Evolutionary conservation across 2,329 filamentous ascomycete species (phyloP).

Genomic region (Claviceps paspali): DNA sequence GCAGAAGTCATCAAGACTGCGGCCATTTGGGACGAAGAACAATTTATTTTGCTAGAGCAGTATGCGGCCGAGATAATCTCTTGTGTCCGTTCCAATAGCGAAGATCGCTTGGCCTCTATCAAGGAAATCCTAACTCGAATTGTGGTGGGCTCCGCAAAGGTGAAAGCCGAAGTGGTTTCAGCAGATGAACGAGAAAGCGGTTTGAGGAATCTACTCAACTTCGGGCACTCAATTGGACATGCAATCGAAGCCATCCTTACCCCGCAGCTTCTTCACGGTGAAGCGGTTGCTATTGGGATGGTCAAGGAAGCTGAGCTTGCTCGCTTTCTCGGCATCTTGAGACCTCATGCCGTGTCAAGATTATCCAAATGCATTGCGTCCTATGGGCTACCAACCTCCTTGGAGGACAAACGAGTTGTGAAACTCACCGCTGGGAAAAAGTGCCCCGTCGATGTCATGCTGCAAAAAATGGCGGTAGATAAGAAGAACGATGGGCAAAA

Average conservation of each 20-base stretch:
- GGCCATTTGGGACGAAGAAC: constrained; percentile 82
- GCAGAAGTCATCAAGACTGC: constrained; percentile 96
- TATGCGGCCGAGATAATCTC: constrained; percentile 61
- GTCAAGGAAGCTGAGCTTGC: constrained; percentile 93
- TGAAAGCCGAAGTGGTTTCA: constrained; percentile 91
- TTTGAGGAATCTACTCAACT: constrained; percentile 86
- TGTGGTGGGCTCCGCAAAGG: constrained; percentile 76
- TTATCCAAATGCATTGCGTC: constrained; percentile 88
- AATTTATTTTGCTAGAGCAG: constrained; percentile 72
- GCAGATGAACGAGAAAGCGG: constrained; percentile 90
- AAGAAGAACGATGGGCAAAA: constrained; percentile 95
- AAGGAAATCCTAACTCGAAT: constrained; percentile 57
- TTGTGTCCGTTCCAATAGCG: constrained; percentile 18
- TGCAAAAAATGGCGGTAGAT: constrained; percentile 92
- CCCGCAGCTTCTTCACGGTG: constrained; percentile 87
- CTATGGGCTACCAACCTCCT: constrained; percentile 75
- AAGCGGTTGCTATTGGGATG: constrained; percentile 96
- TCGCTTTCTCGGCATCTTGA: constrained; percentile 71
- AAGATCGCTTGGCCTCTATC: constrained; percentile 54
- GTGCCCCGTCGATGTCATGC: constrained; percentile 71
- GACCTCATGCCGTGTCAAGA: constrained; percentile 75
- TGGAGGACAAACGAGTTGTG: constrained; percentile 69
- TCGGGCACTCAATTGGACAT: constrained; percentile 95
- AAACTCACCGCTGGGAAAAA: constrained; percentile 73
- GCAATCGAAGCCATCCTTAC: constrained; percentile 92